These are phyloP conservation scores for Daldinia childiae DNA, from an alignment of 495 filamentous ascomycete species.

Conservation along the genomic window DNA sequence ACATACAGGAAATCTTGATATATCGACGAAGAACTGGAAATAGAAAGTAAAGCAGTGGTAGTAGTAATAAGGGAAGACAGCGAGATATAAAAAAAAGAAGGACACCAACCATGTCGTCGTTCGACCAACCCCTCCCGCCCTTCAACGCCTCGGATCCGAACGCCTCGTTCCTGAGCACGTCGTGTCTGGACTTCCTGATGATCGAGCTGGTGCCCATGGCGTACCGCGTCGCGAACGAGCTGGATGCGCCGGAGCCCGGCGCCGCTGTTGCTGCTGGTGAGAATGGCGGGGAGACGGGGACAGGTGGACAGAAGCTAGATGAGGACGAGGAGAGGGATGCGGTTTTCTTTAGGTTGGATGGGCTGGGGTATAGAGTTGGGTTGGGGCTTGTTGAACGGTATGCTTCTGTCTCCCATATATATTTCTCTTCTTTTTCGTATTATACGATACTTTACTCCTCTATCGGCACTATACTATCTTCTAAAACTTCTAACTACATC, in stretches of 20 bases:
- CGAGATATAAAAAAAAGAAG: no score
- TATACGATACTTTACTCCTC: no score
- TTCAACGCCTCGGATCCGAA: conserved; percentile 79
- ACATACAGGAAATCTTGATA: no score
- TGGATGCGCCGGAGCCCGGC: conserved; percentile 49
- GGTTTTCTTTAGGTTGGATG: conserved; percentile 85
- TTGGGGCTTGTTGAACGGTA: conserved; percentile 92
- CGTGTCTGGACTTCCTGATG: conserved; percentile 89
- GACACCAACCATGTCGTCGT: conserved; percentile 68
- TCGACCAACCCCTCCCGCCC: conserved; percentile 74
- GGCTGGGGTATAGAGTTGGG: conserved; percentile 88
- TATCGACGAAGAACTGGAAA: no score
- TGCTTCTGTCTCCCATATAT: no score
- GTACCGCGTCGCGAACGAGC: conserved; percentile 74
- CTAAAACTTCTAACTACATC: no score
- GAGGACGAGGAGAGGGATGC: conserved; percentile 85
- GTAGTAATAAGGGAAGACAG: no score
- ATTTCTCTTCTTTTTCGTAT: not conserved
- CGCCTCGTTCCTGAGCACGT: conserved; percentile 78
- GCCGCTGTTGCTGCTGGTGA: not conserved
- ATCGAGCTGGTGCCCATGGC: conserved; percentile 97
- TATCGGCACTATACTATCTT: no score
- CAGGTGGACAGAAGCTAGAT: conserved; percentile 47
- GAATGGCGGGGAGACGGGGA: not conserved
- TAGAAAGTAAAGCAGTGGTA: no score